Percentiles rank a stretch among this genome's conserved stretches.
Conservation (phyloP, 1,284 basidiomycete species). For the Xerocomus cyaneibrunnescens region DNA sequence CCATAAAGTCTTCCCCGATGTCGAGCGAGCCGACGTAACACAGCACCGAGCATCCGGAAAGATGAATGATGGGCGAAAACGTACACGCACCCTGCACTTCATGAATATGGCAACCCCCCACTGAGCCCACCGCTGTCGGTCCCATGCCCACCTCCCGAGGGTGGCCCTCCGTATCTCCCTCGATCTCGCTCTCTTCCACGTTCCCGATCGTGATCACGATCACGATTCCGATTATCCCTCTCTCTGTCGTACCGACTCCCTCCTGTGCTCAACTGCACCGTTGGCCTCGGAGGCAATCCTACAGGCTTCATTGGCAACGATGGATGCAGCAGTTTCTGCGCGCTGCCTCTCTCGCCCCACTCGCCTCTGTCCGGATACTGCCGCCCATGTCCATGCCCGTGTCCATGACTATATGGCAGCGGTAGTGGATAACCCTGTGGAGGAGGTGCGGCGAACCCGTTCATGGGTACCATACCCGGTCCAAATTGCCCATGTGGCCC, state of each 20-base stretch:
- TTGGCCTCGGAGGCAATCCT: slow-evolving; percentile 23
- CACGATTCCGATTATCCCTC: slow-evolving; percentile 3
- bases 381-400: slow-evolving; percentile 13
- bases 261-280: slow-evolving; percentile 16
- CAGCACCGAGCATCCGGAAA: not conserved
- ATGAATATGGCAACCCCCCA: slow-evolving; percentile 27
- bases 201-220: slow-evolving; percentile 10
- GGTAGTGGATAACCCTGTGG: slow-evolving; percentile 23
- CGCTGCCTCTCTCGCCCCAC: slow-evolving; percentile 11
- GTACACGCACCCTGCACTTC: slow-evolving; percentile 8
- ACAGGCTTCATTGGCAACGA: slow-evolving; percentile 22
- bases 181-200: slow-evolving; percentile 20
- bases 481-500: slow-evolving; percentile 14
- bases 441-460: slow-evolving; percentile 22
- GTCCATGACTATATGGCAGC: slow-evolving; percentile 9
- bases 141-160: slow-evolving; percentile 8
- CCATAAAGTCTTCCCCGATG: not conserved
- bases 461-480: slow-evolving; percentile 10
- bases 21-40: too few species aligned
- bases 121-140: slow-evolving; percentile 17
- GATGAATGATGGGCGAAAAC: not conserved
- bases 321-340: slow-evolving; percentile 8
- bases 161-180: slow-evolving; percentile 11
- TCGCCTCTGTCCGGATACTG: slow-evolving; percentile 22
- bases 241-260: slow-evolving; percentile 25